phyloP scores from a whole-genome alignment of 805 yeast genomes.

The Isabelozyma gotoi region DNA sequence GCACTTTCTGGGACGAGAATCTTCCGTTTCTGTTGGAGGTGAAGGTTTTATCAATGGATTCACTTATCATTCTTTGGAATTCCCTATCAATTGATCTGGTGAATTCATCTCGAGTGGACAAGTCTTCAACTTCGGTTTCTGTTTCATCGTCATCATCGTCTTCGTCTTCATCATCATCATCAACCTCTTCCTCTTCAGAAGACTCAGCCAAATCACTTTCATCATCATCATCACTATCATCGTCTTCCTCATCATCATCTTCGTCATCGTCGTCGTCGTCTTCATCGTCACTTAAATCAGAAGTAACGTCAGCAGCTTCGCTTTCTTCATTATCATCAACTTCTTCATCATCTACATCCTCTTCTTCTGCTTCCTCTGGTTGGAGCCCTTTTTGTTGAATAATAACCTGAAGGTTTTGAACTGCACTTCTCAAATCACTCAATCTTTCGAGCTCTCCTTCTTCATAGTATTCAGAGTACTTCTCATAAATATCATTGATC shows the following conservation, averaged over 20 bases:
- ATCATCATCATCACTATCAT: constrained; percentile 4
- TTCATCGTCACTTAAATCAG: constrained; percentile 15
- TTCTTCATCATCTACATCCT: constrained; percentile 8
- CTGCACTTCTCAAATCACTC: constrained; percentile 41
- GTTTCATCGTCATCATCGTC: constrained; percentile 15
- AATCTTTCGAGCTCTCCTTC: constrained; percentile 36
- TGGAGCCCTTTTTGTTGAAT: constrained; percentile 12
- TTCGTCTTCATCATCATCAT: constrained; percentile 10
- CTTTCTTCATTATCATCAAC: constrained; percentile 11
- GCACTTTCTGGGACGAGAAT: constrained; percentile 10
- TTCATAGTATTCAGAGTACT: constrained; percentile 11
- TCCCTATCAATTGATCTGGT: background rate
- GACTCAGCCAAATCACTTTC: constrained; percentile 4
- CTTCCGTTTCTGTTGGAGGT: background rate
- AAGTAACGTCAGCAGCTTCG: constrained; percentile 15
- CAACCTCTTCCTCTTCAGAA: constrained; percentile 5
- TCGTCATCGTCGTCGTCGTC: constrained; percentile 28
- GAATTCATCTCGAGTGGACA: background rate
- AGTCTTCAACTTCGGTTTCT: constrained; percentile 13
- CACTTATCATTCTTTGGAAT: background rate
- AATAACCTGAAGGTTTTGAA: constrained; percentile 34
- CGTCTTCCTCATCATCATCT: constrained; percentile 4
- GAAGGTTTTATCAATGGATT: background rate
- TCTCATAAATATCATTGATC: constrained; percentile 44
- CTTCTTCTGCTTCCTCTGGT: constrained; percentile 10